A percentile compares a stretch with the other conserved stretches of the same genome.
Evolutionary conservation across 176 grass and related monocot genomes (phyloP).

Genomic region (Metroxylon sagu): DNA sequence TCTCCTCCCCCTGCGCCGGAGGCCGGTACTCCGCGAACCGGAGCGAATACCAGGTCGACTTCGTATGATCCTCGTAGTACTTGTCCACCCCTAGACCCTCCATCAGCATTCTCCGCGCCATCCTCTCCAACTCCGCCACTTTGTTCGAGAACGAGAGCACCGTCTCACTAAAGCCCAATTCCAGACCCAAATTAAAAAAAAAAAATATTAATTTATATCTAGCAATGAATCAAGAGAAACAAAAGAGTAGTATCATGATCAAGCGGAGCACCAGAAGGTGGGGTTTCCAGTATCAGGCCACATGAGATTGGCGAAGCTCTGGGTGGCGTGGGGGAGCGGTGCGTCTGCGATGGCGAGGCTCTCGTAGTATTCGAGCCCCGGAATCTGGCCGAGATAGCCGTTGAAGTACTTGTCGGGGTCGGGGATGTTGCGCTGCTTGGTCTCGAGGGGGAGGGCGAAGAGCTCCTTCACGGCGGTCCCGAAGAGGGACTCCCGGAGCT

Average conservation of each 20-base stretch:
- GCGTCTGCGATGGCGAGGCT: constrained; percentile 11
- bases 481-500: background rate
- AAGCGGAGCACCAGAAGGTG: background rate
- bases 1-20: no score
- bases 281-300: constrained; percentile 8
- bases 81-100: constrained; percentile 4
- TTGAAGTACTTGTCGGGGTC: background rate
- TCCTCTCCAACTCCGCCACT: constrained; percentile 1
- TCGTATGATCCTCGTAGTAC: background rate
- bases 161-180: no score
- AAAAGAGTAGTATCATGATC: no score
- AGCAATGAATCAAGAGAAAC: no score
- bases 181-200: no score
- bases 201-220: no score
- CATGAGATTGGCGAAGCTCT: background rate
- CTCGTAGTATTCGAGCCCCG: constrained; percentile 1
- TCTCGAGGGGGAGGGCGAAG: constrained; percentile 8
- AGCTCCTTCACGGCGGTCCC: background rate
- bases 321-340: background rate
- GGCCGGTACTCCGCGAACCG: no score
- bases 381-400: constrained; percentile 9
- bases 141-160: background rate
- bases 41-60: no score
- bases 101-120: constrained; percentile 5
- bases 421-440: constrained; percentile 1